Conservation (phyloP, 73 alveolate species). For the Paramecium sonneborni region DNA sequence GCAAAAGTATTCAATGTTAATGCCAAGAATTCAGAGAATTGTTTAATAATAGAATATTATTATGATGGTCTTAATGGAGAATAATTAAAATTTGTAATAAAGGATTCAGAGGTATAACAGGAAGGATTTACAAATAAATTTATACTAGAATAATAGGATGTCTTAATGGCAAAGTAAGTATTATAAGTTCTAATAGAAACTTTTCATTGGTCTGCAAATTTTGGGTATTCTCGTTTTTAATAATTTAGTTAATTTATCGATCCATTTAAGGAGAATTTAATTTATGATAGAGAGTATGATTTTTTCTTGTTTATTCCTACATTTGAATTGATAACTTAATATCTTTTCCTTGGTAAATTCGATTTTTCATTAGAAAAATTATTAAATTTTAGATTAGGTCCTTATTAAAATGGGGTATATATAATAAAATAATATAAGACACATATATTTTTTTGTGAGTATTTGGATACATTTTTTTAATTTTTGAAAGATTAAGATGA, state of each 20-base stretch:
- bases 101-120: not conserved
- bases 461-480: not conserved
- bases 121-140: not conserved
- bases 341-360: not conserved
- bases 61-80: slow-evolving; percentile 1
- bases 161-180: not conserved
- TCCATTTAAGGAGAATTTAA: not conserved
- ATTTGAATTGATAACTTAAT: not conserved
- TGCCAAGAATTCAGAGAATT: not conserved
- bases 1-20: not conserved
- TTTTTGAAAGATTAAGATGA: not conserved
- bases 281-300: not conserved
- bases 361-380: not conserved
- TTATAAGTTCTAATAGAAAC: not conserved
- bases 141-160: not conserved
- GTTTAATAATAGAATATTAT: not conserved
- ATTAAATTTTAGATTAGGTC: not conserved
- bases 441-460: not conserved
- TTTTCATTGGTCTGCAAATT: not conserved
- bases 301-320: not conserved
- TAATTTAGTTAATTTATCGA: not conserved
- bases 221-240: not conserved
- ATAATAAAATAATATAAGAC: not conserved
- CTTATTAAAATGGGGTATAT: not conserved
- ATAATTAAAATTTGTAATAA: not conserved